These are phyloP conservation scores for Avicennia marina DNA, from an alignment of 257 asterid genomes.

Conservation along the genomic window DNA sequence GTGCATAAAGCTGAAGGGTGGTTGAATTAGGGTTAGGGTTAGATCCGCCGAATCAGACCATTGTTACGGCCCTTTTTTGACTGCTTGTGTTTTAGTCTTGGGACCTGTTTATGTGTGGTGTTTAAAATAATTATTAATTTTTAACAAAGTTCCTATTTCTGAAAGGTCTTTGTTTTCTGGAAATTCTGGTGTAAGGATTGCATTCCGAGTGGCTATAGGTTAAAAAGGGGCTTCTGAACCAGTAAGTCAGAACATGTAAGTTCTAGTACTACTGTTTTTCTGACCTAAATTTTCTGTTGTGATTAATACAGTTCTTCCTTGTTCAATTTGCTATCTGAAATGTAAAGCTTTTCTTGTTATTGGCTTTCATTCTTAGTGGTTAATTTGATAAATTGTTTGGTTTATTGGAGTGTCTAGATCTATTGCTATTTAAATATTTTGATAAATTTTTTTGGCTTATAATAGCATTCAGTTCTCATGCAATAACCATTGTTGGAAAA, in stretches of 20 bases:
- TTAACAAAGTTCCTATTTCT: constrained; percentile 12
- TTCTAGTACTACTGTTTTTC: background rate
- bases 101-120: background rate
- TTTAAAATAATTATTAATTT: background rate
- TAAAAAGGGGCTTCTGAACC: constrained; percentile 9
- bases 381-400: constrained; percentile 4
- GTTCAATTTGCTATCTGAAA: constrained; percentile 7
- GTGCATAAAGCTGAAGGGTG: constrained; percentile 15
- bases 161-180: constrained; percentile 16
- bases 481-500: too few relatives aligned
- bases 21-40: constrained; percentile 38
- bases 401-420: background rate
- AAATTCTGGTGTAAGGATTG: constrained; percentile 26
- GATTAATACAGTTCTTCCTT: background rate
- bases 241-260: constrained; percentile 41
- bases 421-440: too few relatives aligned
- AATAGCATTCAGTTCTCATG: too few relatives aligned
- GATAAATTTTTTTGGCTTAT: too few relatives aligned
- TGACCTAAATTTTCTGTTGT: constrained; percentile 12
- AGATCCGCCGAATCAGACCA: constrained; percentile 35
- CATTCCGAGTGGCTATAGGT: constrained; percentile 4
- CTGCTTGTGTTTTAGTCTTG: constrained; percentile 12
- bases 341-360: background rate
- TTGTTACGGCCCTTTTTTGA: constrained; percentile 9
- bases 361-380: background rate